Conservation (phyloP, 148 eudicot genomes). For the Vaccinium corymbosum region DNA sequence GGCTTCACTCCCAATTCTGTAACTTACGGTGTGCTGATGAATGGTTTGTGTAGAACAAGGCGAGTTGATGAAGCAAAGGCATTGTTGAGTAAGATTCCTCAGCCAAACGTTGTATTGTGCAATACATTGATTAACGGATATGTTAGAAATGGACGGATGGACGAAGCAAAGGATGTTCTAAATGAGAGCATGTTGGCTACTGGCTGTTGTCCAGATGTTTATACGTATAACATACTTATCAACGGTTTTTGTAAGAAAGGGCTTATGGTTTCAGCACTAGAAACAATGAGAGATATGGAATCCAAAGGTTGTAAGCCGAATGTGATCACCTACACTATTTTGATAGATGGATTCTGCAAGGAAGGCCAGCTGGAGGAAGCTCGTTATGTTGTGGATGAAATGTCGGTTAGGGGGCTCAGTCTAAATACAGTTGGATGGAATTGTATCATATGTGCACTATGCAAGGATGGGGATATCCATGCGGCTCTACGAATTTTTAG, state of each 20-base stretch:
- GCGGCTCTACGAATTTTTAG: constrained; percentile 50
- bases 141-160: constrained; percentile 53
- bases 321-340: constrained; percentile 53
- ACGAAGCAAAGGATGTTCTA: constrained; percentile 63
- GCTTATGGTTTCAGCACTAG: constrained; percentile 46
- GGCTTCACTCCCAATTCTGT: constrained; percentile 59
- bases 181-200: constrained; percentile 39
- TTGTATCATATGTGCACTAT: constrained; percentile 64
- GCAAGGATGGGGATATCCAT: constrained; percentile 51
- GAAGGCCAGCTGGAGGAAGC: constrained; percentile 59
- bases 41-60: constrained; percentile 59
- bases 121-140: constrained; percentile 84
- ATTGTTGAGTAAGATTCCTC: constrained; percentile 60
- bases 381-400: constrained; percentile 40
- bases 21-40: constrained; percentile 77
- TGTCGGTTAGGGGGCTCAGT: constrained; percentile 59
- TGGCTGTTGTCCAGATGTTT: constrained; percentile 59
- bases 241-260: constrained; percentile 71
- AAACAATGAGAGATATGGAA: constrained; percentile 58
- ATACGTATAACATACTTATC: constrained; percentile 71
- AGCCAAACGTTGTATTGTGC: constrained; percentile 58
- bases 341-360: constrained; percentile 77
- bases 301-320: constrained; percentile 56
- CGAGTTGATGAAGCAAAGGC: constrained; percentile 74
- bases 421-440: constrained; percentile 73